Conservation (phyloP, 768 basidiomycete genomes). For the Russula vinacea region DNA sequence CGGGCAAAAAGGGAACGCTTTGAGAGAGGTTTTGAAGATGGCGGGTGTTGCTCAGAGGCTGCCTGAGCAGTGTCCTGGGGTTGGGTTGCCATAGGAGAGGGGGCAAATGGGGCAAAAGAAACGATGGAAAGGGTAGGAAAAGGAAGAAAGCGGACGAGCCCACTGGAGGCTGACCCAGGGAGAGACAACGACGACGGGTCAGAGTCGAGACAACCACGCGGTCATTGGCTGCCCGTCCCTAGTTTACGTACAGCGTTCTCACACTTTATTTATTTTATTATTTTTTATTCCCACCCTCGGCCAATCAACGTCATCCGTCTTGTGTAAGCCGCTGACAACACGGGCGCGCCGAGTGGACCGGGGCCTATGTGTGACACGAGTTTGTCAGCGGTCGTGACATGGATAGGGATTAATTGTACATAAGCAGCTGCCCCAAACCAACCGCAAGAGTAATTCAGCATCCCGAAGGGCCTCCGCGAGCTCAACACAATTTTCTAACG, state of each 20-base stretch:
- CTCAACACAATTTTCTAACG: neutral
- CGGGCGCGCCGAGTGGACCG: conserved; percentile 15
- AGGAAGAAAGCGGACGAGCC: neutral
- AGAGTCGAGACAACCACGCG: conserved; percentile 14
- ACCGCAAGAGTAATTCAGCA: conserved; percentile 13
- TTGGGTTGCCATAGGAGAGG: conserved; percentile 18
- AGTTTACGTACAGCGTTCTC: conserved; percentile 1
- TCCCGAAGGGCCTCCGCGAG: conserved; percentile 7
- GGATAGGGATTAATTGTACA: conserved; percentile 16
- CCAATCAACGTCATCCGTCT: neutral
- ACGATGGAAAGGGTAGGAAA: neutral
- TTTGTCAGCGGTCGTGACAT: conserved; percentile 3
- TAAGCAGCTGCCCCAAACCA: conserved; percentile 17
- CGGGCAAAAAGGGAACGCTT: conserved; percentile 26
- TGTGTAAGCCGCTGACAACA: conserved; percentile 7
- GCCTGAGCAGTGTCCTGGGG: neutral
- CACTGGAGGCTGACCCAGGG: conserved; percentile 14
- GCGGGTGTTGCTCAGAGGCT: neutral
- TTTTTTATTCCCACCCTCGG: neutral
- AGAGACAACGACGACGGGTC: conserved; percentile 10
- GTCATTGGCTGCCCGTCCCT: neutral
- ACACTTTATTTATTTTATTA: conserved; percentile 4
- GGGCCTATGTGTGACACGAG: neutral
- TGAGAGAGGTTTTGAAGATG: conserved; percentile 11
- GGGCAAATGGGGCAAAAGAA: neutral